phyloP scores from a whole-genome alignment of 2,329 filamentous ascomycete species.

The Sporothrix variecibatus region DNA sequence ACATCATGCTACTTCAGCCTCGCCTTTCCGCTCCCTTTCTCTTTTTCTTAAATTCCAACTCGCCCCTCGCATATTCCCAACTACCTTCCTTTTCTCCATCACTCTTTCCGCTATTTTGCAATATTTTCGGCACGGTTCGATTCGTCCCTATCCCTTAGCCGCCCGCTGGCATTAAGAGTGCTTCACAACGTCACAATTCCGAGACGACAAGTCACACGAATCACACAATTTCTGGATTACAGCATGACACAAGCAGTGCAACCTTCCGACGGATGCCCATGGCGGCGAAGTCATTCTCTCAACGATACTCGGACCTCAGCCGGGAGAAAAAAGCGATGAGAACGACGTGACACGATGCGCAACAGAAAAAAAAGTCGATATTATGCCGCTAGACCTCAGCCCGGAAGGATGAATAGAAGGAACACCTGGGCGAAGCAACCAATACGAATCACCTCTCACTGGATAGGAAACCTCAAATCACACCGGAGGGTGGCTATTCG shows the following conservation, averaged over 20 bases:
- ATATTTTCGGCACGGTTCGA: neutral
- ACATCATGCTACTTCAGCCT: too few relatives aligned
- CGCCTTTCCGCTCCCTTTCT: too few relatives aligned
- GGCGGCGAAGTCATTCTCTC: neutral
- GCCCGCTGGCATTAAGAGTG: neutral
- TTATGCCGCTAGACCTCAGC: neutral
- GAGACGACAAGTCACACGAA: neutral
- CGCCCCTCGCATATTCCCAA: neutral
- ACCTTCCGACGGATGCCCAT: neutral
- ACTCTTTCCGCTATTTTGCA: neutral
- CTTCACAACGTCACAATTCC: neutral
- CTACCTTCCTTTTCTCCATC: too few relatives aligned
- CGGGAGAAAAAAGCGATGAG: neutral
- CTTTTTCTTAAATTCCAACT: too few relatives aligned
- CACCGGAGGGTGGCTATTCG: neutral
- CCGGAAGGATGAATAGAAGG: neutral
- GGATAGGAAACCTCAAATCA: neutral
- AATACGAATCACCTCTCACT: neutral
- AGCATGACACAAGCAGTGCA: neutral
- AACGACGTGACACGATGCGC: neutral
- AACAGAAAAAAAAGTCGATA: neutral
- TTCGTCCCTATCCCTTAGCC: neutral
- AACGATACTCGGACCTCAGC: neutral
- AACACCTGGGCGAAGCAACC: neutral
- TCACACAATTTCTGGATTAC: neutral